Conservation (phyloP, 2,329 filamentous ascomycete genomes). For the Blumeria graminis region DNA sequence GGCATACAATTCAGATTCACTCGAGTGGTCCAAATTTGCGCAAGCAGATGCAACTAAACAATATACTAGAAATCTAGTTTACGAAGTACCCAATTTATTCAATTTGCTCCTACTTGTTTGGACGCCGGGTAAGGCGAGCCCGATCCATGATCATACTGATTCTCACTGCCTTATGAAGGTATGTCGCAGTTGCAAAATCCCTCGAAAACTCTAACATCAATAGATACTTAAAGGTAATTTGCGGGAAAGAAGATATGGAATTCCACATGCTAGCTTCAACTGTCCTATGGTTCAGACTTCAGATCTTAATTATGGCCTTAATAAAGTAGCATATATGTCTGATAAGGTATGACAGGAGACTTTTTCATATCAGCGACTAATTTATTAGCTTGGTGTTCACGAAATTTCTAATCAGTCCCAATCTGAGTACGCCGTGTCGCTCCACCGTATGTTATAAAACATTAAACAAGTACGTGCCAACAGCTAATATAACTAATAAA, state of each 20-base stretch:
- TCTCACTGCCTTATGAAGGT: constrained; percentile 91
- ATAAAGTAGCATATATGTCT: constrained; percentile 75
- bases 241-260: constrained; percentile 49
- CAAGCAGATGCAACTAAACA: constrained; percentile 42
- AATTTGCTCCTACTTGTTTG: constrained; percentile 47
- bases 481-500: constrained; percentile 1
- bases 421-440: constrained; percentile 55
- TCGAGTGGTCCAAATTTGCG: constrained; percentile 54
- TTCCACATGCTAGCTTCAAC: constrained; percentile 20
- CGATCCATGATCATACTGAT: constrained; percentile 73
- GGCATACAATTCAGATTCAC: constrained; percentile 40
- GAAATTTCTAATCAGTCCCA: constrained; percentile 51
- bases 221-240: constrained; percentile 47
- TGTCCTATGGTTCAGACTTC: constrained; percentile 7
- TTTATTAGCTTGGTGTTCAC: constrained; percentile 47
- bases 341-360: constrained; percentile 26
- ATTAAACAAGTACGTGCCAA: background rate
- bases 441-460: constrained; percentile 29
- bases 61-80: constrained; percentile 76
- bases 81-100: constrained; percentile 55
- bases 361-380: background rate
- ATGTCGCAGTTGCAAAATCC: no score
- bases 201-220: background rate
- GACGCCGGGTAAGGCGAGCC: constrained; percentile 60
- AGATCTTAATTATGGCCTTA: constrained; percentile 39